Evolutionary conservation across 2,329 filamentous ascomycete species (phyloP), one percentile per base, ranked within the genome.

Genomic region (Hypoxylon sp.): DNA sequence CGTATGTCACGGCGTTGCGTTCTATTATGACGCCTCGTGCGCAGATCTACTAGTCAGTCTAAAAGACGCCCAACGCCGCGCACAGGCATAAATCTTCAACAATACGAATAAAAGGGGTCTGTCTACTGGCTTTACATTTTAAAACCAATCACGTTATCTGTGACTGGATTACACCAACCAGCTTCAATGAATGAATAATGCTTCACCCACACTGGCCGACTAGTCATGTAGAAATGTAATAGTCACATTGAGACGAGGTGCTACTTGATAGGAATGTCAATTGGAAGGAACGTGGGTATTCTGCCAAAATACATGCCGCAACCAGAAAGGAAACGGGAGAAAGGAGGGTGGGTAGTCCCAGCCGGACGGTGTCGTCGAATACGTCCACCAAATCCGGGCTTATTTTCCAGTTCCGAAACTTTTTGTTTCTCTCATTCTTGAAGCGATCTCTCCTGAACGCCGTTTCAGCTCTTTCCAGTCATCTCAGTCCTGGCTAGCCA

Each of bases 221-320:
- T n/a, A n/a, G n/a, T n/a, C n/a, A n/a, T n/a, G n/a, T n/a, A n/a
- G n/a, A n/a, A n/a, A n/a, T 15, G 15, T 15, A 40, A 40, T 9
- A 18, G 18, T 40, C 37, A 40, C 37, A 40, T 23, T 4, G 23
- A 9, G 4, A n/a, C 4, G 7, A 23, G 37, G 9, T 24, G 17
- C 24, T 42, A 42, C 21, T 42, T 9, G 11, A 33, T 53, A 48
- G 17, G 29, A 26, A 48, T 59, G 11, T 59, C 45, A 53, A 62
- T 62, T 59, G 40, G 55, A 63, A 62, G 61, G 58, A 64, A 59
- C 52, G 58, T 61, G 55, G 40, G 49, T 55, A 55, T 64, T 62
- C 51, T 50, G 51, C 42, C 40, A 29, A 46, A 17, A n/a, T 57
- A 62, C 43, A 52, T 38, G 43, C 52, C 58, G 62, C 58, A 64